Evolutionary conservation across 192 early-diverging fungal genomes (phyloP).

Genomic region (Umbelopsis vinacea): DNA sequence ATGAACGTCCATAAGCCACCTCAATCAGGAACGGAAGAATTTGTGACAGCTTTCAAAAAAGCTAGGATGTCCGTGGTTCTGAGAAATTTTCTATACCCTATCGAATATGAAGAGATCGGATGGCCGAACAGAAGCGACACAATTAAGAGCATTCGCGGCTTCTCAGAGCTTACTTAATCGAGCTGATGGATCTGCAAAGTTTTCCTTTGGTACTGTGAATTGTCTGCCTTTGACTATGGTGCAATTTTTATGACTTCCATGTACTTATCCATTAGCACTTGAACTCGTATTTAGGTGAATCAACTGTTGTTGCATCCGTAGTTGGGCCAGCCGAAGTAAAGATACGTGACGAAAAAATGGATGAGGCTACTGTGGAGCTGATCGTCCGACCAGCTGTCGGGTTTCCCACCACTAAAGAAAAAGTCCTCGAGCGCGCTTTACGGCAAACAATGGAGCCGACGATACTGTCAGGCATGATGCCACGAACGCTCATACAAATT

Average conservation of each 20-base stretch:
- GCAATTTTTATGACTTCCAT: not conserved
- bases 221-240: not conserved
- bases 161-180: slow-evolving; percentile 71
- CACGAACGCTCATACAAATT: slow-evolving; percentile 86
- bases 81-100: not conserved
- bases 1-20: not conserved
- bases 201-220: slow-evolving; percentile 64
- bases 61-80: not conserved
- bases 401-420: slow-evolving; percentile 65
- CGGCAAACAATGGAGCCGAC: slow-evolving; percentile 75
- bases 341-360: slow-evolving; percentile 86
- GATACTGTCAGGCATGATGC: slow-evolving; percentile 80
- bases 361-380: slow-evolving; percentile 86
- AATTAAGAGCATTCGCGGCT: slow-evolving; percentile 75
- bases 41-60: not conserved
- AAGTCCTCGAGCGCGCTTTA: slow-evolving; percentile 70
- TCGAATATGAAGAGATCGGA: slow-evolving; percentile 33
- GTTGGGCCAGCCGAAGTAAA: slow-evolving; percentile 88
- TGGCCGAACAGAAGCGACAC: slow-evolving; percentile 51
- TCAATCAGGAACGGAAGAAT: not conserved
- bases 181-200: slow-evolving; percentile 87
- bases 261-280: not conserved
- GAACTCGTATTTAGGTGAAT: slow-evolving; percentile 52
- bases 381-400: slow-evolving; percentile 73
- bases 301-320: slow-evolving; percentile 77